Base-by-base conservation (phyloP, 108 stramenopile genomes). In the Schizochytrium sp. region DNA sequence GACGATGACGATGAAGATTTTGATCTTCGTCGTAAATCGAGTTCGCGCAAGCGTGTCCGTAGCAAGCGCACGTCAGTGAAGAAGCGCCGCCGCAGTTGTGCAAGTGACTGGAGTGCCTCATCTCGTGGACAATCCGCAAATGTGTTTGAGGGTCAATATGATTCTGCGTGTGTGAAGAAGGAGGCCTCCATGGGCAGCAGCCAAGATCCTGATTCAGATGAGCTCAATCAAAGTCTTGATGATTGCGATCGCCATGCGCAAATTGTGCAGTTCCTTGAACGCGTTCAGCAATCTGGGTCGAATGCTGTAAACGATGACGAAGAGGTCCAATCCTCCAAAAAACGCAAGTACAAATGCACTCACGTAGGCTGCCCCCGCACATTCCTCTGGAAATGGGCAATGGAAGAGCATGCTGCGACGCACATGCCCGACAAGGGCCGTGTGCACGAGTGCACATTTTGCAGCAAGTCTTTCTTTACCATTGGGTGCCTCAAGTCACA, bases 401-500 rank as follows among this genome's bases (percentile, higher is more conserved):
- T 49, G 47, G 28, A 42, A 10, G 76, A 83, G 45, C 76, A 83
- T 53, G 76, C 3, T 13, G 5, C 76, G 17, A 47, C 5, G 17
- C 76, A 83, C 76, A 83, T 83, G 76, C 76, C 76, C 15, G 76
- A 83, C 7, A 55, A 49, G 47, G 76, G 28, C 0, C 76, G 76
- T 10, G 53, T 55, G 50, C 76, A 83, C 53, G 28, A 83, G 47
- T 83, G 76, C 76, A 83, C 76, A 5, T 83, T 55, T 53, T 83
- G 76, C 28, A 5, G 8, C 53, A 83, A 83, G 53, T 7, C 76
- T 40, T 83, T 83, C 53, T 83, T 83, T 8, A 40, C 76, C 76
- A 40, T 83, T 38, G 76, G 76, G 8, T 83, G 76, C n/a, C 76
- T 83, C 76, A 83, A 83, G 76, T 83, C 76, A 13, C 76, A 83